These are phyloP conservation scores for Astrothelium subdiscretum DNA, from an alignment of 495 filamentous ascomycete genomes.

Conservation along the genomic window DNA sequence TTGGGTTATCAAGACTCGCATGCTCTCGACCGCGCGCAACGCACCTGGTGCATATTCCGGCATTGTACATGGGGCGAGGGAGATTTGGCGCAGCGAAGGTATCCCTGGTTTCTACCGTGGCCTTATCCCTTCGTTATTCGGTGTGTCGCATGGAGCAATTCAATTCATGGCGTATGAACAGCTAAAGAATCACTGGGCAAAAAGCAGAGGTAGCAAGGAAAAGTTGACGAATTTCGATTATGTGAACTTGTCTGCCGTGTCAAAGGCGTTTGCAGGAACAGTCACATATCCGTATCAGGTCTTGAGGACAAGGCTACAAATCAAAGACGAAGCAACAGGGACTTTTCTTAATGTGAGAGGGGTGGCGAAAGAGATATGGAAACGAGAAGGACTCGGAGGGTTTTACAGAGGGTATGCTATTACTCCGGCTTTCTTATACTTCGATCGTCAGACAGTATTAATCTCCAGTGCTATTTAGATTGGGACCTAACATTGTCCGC, in stretches of 20 bases:
- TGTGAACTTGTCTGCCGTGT: constrained; percentile 61
- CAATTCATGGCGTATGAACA: constrained; percentile 95
- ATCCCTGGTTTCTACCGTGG: constrained; percentile 72
- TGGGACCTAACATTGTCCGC: constrained; percentile 75
- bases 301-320: constrained; percentile 74
- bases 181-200: constrained; percentile 51
- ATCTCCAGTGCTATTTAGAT: constrained; percentile 15
- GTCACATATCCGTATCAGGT: constrained; percentile 93
- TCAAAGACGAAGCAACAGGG: constrained; percentile 57
- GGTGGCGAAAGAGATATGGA: constrained; percentile 61
- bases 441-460: neutral
- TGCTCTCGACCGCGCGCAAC: constrained; percentile 69
- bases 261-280: constrained; percentile 76
- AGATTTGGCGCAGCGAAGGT: constrained; percentile 59
- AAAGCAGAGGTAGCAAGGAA: constrained; percentile 20
- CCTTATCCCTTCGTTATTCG: constrained; percentile 68
- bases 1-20: constrained; percentile 97
- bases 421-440: neutral
- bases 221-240: constrained; percentile 62
- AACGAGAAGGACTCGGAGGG: constrained; percentile 62
- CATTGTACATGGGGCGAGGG: constrained; percentile 53
- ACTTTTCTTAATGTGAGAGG: constrained; percentile 60
- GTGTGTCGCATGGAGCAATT: constrained; percentile 88
- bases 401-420: constrained; percentile 69
- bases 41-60: constrained; percentile 72